Conservation (phyloP, 768 basidiomycete genomes). For the Mrakia hoshinonis region DNA sequence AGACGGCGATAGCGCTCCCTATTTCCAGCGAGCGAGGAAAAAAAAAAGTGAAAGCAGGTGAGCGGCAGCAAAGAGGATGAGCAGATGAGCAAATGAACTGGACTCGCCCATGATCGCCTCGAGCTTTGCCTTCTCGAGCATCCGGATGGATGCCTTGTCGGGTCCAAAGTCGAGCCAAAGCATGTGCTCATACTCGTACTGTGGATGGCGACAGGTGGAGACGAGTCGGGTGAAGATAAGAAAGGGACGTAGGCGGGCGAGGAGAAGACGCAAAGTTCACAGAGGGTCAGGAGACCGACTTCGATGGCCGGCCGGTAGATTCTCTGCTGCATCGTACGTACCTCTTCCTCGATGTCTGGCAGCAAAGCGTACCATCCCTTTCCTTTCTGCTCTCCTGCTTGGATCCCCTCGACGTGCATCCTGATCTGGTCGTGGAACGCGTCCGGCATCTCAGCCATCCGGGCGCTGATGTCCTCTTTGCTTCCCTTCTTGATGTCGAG, state of each 20-base stretch:
- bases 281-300: too few relatives aligned
- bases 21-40: too few relatives aligned
- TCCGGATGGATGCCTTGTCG: constrained; percentile 9
- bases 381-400: not conserved
- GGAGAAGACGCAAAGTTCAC: too few relatives aligned
- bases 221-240: too few relatives aligned
- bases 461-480: constrained; percentile 4
- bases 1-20: constrained; percentile 3
- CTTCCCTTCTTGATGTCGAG: constrained; percentile 2
- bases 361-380: constrained; percentile 15
- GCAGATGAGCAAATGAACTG: not conserved
- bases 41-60: not conserved
- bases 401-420: constrained; percentile 5
- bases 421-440: constrained; percentile 13
- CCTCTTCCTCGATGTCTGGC: constrained; percentile 5
- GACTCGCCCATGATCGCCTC: constrained; percentile 5
- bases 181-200: constrained; percentile 16
- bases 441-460: not conserved
- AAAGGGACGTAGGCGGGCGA: too few relatives aligned
- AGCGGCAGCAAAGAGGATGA: not conserved
- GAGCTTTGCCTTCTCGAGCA: constrained; percentile 15
- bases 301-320: too few relatives aligned
- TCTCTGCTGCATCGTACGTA: not conserved
- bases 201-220: not conserved
- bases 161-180: constrained; percentile 5